Conservation (phyloP, 192 early-diverging fungal species). For the Backusella westeae region DNA sequence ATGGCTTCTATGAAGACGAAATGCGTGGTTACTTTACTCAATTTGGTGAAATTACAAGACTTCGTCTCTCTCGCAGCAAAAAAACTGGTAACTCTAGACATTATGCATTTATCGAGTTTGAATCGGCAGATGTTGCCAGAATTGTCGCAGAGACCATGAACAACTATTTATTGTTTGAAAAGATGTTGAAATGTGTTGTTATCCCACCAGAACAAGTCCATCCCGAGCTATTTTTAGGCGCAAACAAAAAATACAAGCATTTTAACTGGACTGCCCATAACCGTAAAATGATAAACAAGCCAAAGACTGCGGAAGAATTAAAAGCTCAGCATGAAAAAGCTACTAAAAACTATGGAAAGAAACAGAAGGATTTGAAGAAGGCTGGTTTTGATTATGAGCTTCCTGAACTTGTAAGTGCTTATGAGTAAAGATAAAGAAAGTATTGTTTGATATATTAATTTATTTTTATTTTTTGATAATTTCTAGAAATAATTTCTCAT, state of each 20-base stretch:
- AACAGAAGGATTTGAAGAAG: constrained; percentile 56
- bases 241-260: constrained; percentile 65
- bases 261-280: constrained; percentile 61
- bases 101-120: constrained; percentile 94
- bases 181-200: constrained; percentile 77
- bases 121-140: constrained; percentile 70
- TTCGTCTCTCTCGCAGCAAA: constrained; percentile 86
- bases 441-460: not conserved
- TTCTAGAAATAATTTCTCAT: not conserved
- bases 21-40: constrained; percentile 92
- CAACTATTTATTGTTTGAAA: constrained; percentile 86
- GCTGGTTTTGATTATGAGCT: constrained; percentile 92
- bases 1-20: constrained; percentile 93
- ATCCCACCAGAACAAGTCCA: constrained; percentile 73
- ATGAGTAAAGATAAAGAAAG: not conserved
- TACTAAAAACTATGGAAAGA: constrained; percentile 55
- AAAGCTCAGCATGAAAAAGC: constrained; percentile 40
- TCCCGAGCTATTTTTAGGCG: constrained; percentile 66
- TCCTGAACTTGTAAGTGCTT: constrained; percentile 59
- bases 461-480: not conserved
- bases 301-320: constrained; percentile 49
- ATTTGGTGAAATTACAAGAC: constrained; percentile 79
- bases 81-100: constrained; percentile 92
- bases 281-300: constrained; percentile 62
- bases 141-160: constrained; percentile 97